These are phyloP conservation scores for Plasmodium relictum DNA, from an alignment of 169 alveolate genomes.

Conservation along the genomic window DNA sequence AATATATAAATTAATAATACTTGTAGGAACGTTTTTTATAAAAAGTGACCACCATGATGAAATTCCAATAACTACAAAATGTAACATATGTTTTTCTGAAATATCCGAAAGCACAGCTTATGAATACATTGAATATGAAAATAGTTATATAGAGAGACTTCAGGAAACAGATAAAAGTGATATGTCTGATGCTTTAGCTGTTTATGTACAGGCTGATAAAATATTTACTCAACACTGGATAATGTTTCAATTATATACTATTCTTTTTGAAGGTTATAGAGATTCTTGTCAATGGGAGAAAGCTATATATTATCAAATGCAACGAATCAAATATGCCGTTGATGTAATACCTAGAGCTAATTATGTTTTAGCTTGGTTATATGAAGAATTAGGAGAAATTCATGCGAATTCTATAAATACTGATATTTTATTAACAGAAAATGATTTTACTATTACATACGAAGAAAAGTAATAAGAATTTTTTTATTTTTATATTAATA, in stretches of 20 bases:
- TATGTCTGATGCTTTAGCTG: conserved; percentile 80
- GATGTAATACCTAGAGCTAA: conserved; percentile 85
- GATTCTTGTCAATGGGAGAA: conserved; percentile 77
- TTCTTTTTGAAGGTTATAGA: conserved; percentile 82
- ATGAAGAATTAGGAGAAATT: conserved; percentile 89
- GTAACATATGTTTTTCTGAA: conserved; percentile 57
- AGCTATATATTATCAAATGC: conserved; percentile 80
- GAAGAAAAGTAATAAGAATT: conserved; percentile 46
- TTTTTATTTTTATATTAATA: background rate
- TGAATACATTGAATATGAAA: conserved; percentile 73
- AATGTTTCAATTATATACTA: conserved; percentile 81
- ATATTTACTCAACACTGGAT: conserved; percentile 85
- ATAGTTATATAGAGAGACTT: conserved; percentile 78
- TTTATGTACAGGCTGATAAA: conserved; percentile 82
- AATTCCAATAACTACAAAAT: conserved; percentile 49
- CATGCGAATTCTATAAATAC: conserved; percentile 75
- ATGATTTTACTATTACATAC: conserved; percentile 58
- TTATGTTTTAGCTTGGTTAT: conserved; percentile 89
- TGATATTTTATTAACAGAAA: conserved; percentile 70
- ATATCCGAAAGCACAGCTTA: conserved; percentile 61
- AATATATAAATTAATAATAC: background rate
- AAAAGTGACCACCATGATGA: conserved; percentile 56
- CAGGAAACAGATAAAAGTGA: conserved; percentile 83
- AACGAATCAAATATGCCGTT: conserved; percentile 79
- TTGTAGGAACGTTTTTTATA: conserved; percentile 70